Base-by-base conservation (phyloP, 2,329 filamentous ascomycete genomes). In the Fusarium papillatum region DNA sequence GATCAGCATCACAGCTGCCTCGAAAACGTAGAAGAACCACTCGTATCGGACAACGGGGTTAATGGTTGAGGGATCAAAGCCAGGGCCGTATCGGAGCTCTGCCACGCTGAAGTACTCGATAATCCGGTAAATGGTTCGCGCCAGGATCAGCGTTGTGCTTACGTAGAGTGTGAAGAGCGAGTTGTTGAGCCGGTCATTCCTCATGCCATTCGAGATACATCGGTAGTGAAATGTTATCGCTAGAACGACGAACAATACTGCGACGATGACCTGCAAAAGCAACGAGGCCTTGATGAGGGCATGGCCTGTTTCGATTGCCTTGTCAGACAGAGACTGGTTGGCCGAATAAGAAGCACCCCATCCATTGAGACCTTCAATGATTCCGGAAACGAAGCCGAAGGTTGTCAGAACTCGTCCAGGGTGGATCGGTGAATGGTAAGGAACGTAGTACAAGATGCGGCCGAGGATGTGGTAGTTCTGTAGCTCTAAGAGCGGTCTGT, bases 401-500 rank as follows among this genome's bases (percentile, higher is more conserved):
- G 84, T 87, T 7, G 84, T 84, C 19, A 89, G 76, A 19, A 88
- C 86, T 31, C 84, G 81, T 26, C 84, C 83, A 0, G 88, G 87
- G 46, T 87, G 83, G 38, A 90, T 80, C 0, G 90, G 90, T 0
- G 90, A 86, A 68, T 89, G 86, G 78, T 92, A 90, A 0, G 91
- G 91, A 4, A 91, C 85, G 61, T 81, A 89, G 80, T 89, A 90
- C 24, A 93, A 85, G 16, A 91, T 85, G 6, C 90, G 87, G 3
- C 88, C 88, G 29, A 93, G 87, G 67, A 92, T 87, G 76, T 91
- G 88, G 81, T 93, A 93, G 78, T 93, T 92, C 67, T 89, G 87
- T 5, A 91, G 85, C 64, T 91, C 90, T 48, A 92, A 87, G 4
- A 92, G 84, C 0, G 91, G 91, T 19, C 88, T 88, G 55, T 29